phyloP scores from a whole-genome alignment of 345 rosid species.

The Moricandia moricandioides region DNA sequence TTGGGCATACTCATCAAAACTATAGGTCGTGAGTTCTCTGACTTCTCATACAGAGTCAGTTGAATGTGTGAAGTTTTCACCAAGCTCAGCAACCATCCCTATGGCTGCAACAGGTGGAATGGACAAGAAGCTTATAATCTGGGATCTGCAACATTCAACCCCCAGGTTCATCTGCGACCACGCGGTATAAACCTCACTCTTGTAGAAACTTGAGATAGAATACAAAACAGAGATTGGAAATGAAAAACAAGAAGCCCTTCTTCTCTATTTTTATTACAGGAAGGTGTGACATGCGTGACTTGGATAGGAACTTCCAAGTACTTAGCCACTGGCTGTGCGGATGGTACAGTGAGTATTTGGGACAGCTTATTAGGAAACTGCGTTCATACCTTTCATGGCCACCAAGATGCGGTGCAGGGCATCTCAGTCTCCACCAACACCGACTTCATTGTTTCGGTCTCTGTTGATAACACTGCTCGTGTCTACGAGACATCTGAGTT shows the following conservation, averaged over 20 bases:
- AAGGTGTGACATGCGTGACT: slow-evolving; percentile 66
- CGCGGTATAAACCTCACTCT: slow-evolving; percentile 41
- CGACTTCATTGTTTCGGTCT: slow-evolving; percentile 64
- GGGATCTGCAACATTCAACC: slow-evolving; percentile 78
- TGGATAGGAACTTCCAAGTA: slow-evolving; percentile 75
- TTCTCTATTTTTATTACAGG: slow-evolving; percentile 42
- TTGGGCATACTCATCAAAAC: not conserved
- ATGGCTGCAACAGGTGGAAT: slow-evolving; percentile 88
- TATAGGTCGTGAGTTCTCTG: slow-evolving; percentile 77
- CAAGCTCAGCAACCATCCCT: slow-evolving; percentile 45
- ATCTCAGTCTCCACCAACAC: slow-evolving; percentile 48
- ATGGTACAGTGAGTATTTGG: slow-evolving; percentile 77
- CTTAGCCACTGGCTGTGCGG: slow-evolving; percentile 70
- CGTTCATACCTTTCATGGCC: slow-evolving; percentile 63
- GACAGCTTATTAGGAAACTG: slow-evolving; percentile 79
- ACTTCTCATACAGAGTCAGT: slow-evolving; percentile 66
- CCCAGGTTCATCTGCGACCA: slow-evolving; percentile 72
- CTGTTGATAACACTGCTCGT: slow-evolving; percentile 73
- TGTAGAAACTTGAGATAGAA: not conserved
- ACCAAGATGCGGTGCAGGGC: slow-evolving; percentile 54
- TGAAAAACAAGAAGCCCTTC: not conserved
- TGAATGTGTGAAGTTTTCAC: slow-evolving; percentile 66
- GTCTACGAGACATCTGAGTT: slow-evolving; percentile 69
- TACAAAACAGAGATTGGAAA: not conserved
- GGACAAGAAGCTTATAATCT: slow-evolving; percentile 81